phyloP scores from a whole-genome alignment of 805 yeast species.

The Schizosaccharomyces pombe region DNA sequence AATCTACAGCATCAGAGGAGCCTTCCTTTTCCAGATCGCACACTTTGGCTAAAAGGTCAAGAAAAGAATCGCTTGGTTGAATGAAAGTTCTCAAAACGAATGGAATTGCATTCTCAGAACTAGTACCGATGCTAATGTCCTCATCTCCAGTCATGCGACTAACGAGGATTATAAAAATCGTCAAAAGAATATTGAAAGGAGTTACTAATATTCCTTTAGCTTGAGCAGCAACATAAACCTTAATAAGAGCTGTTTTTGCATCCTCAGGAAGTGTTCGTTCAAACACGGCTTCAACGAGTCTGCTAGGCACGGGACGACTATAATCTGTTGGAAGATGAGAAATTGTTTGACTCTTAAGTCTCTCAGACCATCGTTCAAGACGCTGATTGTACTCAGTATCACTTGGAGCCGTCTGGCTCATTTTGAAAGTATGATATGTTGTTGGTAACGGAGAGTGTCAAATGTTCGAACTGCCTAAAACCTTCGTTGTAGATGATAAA shows the following conservation, averaged over 20 bases:
- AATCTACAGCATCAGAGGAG: slow-evolving; percentile 7
- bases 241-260: not conserved
- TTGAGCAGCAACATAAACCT: not conserved
- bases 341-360: not conserved
- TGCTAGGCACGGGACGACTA: slow-evolving; percentile 1
- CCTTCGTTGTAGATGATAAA: too few species aligned
- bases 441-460: not conserved
- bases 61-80: slow-evolving; percentile 20
- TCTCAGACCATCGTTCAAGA: slow-evolving; percentile 1
- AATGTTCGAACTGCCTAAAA: too few species aligned
- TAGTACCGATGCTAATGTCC: slow-evolving; percentile 69
- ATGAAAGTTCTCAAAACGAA: slow-evolving; percentile 42
- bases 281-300: slow-evolving; percentile 1
- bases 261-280: not conserved
- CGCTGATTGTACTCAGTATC: not conserved
- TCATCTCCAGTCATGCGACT: slow-evolving; percentile 82
- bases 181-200: slow-evolving; percentile 24
- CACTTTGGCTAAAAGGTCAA: slow-evolving; percentile 27
- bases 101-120: slow-evolving; percentile 15
- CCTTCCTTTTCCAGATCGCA: slow-evolving; percentile 11
- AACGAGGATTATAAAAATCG: slow-evolving; percentile 47
- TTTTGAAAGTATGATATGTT: not conserved
- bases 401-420: not conserved
- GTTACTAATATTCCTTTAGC: not conserved
- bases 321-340: slow-evolving; percentile 3